Evolutionary conservation across 2,329 filamentous ascomycete genomes (phyloP).

Genomic region (Penicillium freii): DNA sequence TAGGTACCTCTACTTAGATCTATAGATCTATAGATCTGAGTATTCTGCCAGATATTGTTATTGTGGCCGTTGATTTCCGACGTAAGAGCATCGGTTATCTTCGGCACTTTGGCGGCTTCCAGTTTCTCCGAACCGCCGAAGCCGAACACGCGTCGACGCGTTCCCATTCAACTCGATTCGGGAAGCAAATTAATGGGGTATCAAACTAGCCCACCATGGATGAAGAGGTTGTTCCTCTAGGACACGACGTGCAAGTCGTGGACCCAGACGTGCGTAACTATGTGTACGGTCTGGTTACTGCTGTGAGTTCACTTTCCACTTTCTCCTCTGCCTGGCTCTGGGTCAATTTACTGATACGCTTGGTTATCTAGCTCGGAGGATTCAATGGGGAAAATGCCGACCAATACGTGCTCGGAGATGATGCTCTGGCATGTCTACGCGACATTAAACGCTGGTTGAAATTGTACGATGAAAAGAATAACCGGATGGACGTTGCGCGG

Average conservation of each 20-base stretch:
- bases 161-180: conserved; percentile 18
- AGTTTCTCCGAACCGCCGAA: conserved; percentile 25
- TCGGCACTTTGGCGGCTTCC: conserved; percentile 19
- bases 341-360: conserved; percentile 14
- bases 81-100: conserved; percentile 21
- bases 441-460: conserved; percentile 95
- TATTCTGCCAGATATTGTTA: conserved; percentile 6
- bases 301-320: conserved; percentile 57
- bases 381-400: conserved; percentile 75
- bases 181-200: conserved; percentile 14
- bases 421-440: conserved; percentile 84
- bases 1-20: not conserved
- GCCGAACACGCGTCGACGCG: conserved; percentile 25
- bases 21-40: not conserved
- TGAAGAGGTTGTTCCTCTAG: conserved; percentile 39
- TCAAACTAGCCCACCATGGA: conserved; percentile 38
- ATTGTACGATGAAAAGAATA: conserved; percentile 88
- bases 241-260: conserved; percentile 59
- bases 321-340: conserved; percentile 2
- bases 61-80: not conserved
- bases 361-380: conserved; percentile 69
- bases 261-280: conserved; percentile 92
- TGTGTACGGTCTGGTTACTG: conserved; percentile 89
- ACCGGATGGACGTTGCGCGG: conserved; percentile 90
- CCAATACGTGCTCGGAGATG: conserved; percentile 85